Percentiles rank a stretch among this genome's conserved stretches.
Conservation (phyloP, 2,329 filamentous ascomycete species). For the Amphichorda felina region DNA sequence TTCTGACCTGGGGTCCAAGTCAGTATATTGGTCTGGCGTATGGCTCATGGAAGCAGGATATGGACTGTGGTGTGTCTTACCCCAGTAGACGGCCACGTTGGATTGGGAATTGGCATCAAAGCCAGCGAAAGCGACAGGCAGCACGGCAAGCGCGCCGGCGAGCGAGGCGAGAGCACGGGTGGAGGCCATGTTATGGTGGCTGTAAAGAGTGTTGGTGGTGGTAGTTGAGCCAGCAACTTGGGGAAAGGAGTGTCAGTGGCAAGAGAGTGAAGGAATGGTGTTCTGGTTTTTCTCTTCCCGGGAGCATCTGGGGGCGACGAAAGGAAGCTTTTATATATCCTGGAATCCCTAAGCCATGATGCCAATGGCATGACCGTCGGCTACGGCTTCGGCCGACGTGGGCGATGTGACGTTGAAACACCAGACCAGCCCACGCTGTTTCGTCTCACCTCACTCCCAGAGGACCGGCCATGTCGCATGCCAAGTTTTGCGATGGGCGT, state of each 20-base stretch:
- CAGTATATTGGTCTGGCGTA: not conserved
- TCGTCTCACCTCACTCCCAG: too few relatives aligned
- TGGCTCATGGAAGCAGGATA: too few relatives aligned
- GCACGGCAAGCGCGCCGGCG: conserved; percentile 10
- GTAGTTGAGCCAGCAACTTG: not conserved
- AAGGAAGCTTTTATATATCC: too few relatives aligned
- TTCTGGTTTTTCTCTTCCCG: too few relatives aligned
- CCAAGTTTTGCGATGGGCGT: too few relatives aligned
- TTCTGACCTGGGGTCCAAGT: conserved; percentile 37
- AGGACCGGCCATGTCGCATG: too few relatives aligned
- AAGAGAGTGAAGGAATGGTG: too few relatives aligned
- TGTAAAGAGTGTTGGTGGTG: not conserved
- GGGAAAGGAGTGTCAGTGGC: not conserved
- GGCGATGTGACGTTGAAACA: not conserved
- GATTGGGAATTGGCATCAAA: conserved; percentile 30
- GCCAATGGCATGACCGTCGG: not conserved
- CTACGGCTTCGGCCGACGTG: too few relatives aligned
- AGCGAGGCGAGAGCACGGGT: conserved; percentile 2
- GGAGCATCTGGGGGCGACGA: too few relatives aligned
- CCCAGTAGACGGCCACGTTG: conserved; percentile 59
- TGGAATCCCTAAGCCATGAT: too few relatives aligned
- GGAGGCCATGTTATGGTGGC: not conserved
- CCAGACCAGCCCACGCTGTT: not conserved
- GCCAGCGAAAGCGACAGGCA: conserved; percentile 22
- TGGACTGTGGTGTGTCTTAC: conserved; percentile 17